Base-by-base conservation (phyloP, 1,284 basidiomycete species). In the Mycena citricolor region DNA sequence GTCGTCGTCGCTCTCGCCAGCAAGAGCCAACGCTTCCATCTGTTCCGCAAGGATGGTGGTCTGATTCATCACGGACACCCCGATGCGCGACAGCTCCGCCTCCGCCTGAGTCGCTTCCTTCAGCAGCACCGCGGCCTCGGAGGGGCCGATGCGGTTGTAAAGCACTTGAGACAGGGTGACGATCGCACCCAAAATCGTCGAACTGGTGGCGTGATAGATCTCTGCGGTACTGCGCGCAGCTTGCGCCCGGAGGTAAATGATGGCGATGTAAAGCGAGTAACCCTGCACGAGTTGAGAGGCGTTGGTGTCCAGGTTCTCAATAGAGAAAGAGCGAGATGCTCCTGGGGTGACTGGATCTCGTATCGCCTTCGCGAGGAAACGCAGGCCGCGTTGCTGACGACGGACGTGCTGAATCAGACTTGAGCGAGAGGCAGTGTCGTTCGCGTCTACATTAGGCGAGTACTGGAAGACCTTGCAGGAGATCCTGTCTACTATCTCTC, bases 151-250 rank as follows among this genome's bases (percentile, higher is more conserved):
- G 5, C 48, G 43, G 28, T 37, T 42, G 35, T 42, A 50, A 8
- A 50, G 35, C 6, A 42, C 43, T 25, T 38, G 42, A 10, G 48
- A 50, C 11, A 50, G 40, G 5, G 48, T 42, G 31, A 50, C 32
- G 1, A 50, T 39, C 11, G 48, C 48, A 10, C 35, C 36, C 11
- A 46, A 46, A 4, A 50, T 45, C 6, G 48, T 50, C 2, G 21
- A 22, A 24, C 48, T 50, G 19, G 48, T 50, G 39, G 32, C 46
- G 20, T 39, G 42, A 32, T 46, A 50, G 20, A 50, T 50, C 7
- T 45, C 43, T 2, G 39, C 32, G 8, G 39, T 50, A 37, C 43
- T 50, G 16, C 39, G 43, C 7, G 36, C 21, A 1, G 48, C 48
- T 19, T 50, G 42, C 1, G 39, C 39, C 25, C 43, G 48, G 2